Evolutionary conservation across 306 rosid genomes (phyloP).

Genomic region (Begonia fuchsioides): DNA sequence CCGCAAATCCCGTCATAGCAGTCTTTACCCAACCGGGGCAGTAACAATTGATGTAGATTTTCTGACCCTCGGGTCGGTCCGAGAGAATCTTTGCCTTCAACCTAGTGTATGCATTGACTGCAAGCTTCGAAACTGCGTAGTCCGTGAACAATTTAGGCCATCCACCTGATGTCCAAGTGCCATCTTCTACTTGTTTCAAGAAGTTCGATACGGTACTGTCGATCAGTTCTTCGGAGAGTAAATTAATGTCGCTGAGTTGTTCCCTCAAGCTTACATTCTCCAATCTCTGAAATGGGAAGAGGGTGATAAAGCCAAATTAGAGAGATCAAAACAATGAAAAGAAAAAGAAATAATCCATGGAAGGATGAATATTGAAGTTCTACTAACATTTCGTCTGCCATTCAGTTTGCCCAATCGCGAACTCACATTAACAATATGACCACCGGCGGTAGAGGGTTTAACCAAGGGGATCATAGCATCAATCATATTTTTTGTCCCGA

Average conservation of each 20-base stretch:
- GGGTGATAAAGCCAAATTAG: too few relatives aligned
- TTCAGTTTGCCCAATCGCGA: conserved; percentile 68
- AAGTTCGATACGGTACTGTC: conserved; percentile 33
- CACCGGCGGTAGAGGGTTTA: conserved; percentile 58
- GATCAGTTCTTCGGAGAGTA: conserved; percentile 44
- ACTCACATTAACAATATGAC: conserved; percentile 73
- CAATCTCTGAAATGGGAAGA: conserved; percentile 28
- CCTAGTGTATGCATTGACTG: conserved; percentile 67
- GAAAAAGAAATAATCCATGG: not conserved
- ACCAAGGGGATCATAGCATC: conserved; percentile 78
- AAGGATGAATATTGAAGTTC: not conserved
- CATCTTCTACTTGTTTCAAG: conserved; percentile 66
- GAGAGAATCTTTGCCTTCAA: conserved; percentile 41
- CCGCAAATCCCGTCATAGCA: conserved; percentile 78
- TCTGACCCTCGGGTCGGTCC: conserved; percentile 47
- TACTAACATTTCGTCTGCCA: conserved; percentile 68
- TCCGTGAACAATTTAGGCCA: conserved; percentile 75
- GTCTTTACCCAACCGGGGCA: conserved; percentile 97
- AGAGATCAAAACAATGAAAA: too few relatives aligned
- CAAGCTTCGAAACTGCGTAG: conserved; percentile 72
- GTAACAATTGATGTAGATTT: conserved; percentile 57
- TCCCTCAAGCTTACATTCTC: conserved; percentile 44
- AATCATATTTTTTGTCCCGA: conserved; percentile 58
- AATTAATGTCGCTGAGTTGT: conserved; percentile 32
- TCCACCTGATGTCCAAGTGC: conserved; percentile 62